Evolutionary conservation across 1,284 basidiomycete genomes (phyloP).

Genomic region (Nidula niveotomentosa): DNA sequence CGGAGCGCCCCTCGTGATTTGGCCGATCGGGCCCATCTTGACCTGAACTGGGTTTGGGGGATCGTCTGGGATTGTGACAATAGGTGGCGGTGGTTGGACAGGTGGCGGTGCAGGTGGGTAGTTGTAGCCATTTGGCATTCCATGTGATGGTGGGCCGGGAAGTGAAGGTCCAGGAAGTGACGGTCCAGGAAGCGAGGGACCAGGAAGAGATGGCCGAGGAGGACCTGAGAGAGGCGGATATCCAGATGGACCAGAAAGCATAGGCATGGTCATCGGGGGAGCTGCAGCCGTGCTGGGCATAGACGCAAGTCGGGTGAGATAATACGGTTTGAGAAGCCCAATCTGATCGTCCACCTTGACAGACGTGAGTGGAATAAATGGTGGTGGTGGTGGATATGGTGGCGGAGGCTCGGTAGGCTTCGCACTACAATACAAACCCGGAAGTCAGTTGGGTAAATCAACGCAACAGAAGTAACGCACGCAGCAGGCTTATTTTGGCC

Average conservation of each 20-base stretch:
- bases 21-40: constrained; percentile 77
- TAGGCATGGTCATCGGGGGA: too few relatives aligned
- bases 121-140: constrained; percentile 8
- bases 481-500: constrained; percentile 38
- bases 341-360: constrained; percentile 76
- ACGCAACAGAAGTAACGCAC: constrained; percentile 36
- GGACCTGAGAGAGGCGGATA: too few relatives aligned
- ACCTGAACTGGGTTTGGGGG: constrained; percentile 49
- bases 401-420: constrained; percentile 77
- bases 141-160: constrained; percentile 5
- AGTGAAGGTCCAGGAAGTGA: constrained; percentile 11
- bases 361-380: constrained; percentile 71
- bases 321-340: constrained; percentile 82
- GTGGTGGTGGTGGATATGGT: constrained; percentile 84
- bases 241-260: too few relatives aligned
- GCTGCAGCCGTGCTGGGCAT: constrained; percentile 17
- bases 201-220: too few relatives aligned
- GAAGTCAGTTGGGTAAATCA: background rate
- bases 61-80: constrained; percentile 60
- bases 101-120: constrained; percentile 3
- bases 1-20: constrained; percentile 47
- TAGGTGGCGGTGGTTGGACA: constrained; percentile 7
- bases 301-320: constrained; percentile 54
- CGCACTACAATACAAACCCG: constrained; percentile 32
- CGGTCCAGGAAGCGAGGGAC: constrained; percentile 1